phyloP scores from a whole-genome alignment of 371 early-diverging fungal genomes.

The Homolaphlyctis polyrhiza region DNA sequence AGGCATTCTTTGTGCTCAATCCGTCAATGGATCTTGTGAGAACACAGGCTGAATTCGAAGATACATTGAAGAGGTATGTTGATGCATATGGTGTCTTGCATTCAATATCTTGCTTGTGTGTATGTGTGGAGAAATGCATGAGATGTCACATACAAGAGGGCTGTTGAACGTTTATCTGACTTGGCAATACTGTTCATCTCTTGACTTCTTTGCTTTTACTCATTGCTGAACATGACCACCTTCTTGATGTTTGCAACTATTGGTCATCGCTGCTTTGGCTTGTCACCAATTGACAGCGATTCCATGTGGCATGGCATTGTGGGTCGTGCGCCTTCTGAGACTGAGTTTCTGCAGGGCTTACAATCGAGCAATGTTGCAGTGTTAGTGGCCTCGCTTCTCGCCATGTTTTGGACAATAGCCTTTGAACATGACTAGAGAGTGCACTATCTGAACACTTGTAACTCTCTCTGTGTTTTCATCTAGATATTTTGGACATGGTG shows the following conservation, averaged over 20 bases:
- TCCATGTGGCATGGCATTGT: slow-evolving; percentile 65
- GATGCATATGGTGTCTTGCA: no score
- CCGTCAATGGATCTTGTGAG: slow-evolving; percentile 77
- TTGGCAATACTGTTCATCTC: no score
- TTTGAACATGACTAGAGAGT: background rate
- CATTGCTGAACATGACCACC: no score
- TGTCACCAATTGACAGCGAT: slow-evolving; percentile 12
- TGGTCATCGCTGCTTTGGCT: no score
- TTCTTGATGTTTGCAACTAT: no score
- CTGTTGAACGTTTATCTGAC: no score
- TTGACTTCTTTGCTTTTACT: no score
- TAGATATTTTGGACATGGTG: slow-evolving; percentile 98
- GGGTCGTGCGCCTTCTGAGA: slow-evolving; percentile 62
- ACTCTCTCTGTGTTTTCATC: no score
- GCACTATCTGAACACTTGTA: background rate
- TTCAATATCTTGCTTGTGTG: no score
- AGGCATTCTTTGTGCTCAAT: slow-evolving; percentile 79
- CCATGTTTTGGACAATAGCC: background rate
- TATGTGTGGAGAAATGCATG: no score
- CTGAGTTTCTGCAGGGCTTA: slow-evolving; percentile 58
- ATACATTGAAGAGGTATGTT: slow-evolving; percentile 45
- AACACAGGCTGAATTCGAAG: slow-evolving; percentile 74
- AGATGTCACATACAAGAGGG: no score
- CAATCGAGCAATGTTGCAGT: slow-evolving; percentile 62
- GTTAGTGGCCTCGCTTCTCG: slow-evolving; percentile 43